Conservation (phyloP, 441 rosid genomes). For the Populus hybrid region DNA sequence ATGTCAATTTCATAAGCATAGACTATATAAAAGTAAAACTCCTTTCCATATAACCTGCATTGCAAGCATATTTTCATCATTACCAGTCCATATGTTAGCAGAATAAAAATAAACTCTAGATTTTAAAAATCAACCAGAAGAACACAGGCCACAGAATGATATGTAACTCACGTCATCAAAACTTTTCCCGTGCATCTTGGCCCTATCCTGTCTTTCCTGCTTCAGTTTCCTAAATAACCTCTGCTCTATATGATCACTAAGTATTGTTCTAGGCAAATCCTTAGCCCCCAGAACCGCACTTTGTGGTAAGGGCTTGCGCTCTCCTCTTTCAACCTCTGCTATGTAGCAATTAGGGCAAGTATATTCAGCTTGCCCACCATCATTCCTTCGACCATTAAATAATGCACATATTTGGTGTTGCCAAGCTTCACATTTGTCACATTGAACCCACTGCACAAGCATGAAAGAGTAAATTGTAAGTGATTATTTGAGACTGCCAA, state of each 20-base stretch:
- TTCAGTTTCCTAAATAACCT: slow-evolving; percentile 74
- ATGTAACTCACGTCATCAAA: slow-evolving; percentile 84
- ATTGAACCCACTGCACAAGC: slow-evolving; percentile 94
- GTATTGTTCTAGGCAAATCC: slow-evolving; percentile 95
- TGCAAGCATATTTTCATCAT: not conserved
- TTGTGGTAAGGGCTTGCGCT: slow-evolving; percentile 91
- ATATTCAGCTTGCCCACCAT: slow-evolving; percentile 99
- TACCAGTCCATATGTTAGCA: not conserved
- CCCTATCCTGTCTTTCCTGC: slow-evolving; percentile 89
- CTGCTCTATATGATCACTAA: slow-evolving; percentile 97
- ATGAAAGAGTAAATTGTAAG: slow-evolving; percentile 24
- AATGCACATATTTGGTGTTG: slow-evolving; percentile 99
- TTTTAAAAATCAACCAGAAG: slow-evolving; percentile 3
- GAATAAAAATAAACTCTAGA: not conserved
- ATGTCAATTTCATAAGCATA: not conserved
- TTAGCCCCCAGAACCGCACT: slow-evolving; percentile 99
- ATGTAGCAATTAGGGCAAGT: slow-evolving; percentile 99
- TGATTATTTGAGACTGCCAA: slow-evolving; percentile 7
- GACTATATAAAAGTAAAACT: not conserved
- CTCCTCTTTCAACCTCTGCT: slow-evolving; percentile 82
- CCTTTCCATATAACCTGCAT: not conserved
- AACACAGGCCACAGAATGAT: slow-evolving; percentile 1
- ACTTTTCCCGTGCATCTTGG: slow-evolving; percentile 77
- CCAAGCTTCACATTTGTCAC: slow-evolving; percentile 99
- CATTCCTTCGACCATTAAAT: slow-evolving; percentile 98